Base-by-base conservation (phyloP, 345 rosid genomes). In the Salix exigua region DNA sequence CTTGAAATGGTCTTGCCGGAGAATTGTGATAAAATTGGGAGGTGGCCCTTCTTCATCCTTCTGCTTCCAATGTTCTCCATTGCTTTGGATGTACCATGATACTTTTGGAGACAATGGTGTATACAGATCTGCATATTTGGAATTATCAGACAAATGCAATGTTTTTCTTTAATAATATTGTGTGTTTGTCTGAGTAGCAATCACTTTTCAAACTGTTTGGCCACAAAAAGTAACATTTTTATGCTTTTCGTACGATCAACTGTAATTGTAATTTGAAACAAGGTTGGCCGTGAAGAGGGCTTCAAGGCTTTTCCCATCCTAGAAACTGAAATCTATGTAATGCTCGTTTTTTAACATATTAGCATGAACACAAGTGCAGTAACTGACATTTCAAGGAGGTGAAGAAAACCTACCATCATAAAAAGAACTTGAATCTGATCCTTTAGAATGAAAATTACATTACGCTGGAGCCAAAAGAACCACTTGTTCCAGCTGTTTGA, bases 41-140 rank as follows among this genome's bases (percentile, higher is more conserved):
- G 85, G 68, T 38, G 85, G 66, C 9, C 88, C 92, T 37, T 87
- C 91, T 73, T 86, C 92, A 63, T 87, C 92, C 84, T 85, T 90
- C 78, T 84, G 88, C 82, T 85, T 90, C 90, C 91, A 82, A 9
- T 58, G 73, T 53, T 88, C 92, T 33, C 88, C 88, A 62, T 84
- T 87, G 74, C 94, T 91, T 84, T 90, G 91, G 73, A 88, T 85
- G 80, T 82, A 90, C 90, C 91, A 90, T 2, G 94, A 87, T 16
- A 90, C 92, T 77, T 82, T 90, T 3, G 92, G 94, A 50, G 94
- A 90, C 69, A 90, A 81, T 21, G 94, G 92, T 0, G 90, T 85
- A 80, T 87, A 90, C 16, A 88, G 80, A 87, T 90, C 92, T 90
- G 91, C 88, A 78, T 23, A 5, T 46, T 67, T 51, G 33, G 25